Conservation (phyloP, 768 basidiomycete species). For the Glaciozyma antarctica region DNA sequence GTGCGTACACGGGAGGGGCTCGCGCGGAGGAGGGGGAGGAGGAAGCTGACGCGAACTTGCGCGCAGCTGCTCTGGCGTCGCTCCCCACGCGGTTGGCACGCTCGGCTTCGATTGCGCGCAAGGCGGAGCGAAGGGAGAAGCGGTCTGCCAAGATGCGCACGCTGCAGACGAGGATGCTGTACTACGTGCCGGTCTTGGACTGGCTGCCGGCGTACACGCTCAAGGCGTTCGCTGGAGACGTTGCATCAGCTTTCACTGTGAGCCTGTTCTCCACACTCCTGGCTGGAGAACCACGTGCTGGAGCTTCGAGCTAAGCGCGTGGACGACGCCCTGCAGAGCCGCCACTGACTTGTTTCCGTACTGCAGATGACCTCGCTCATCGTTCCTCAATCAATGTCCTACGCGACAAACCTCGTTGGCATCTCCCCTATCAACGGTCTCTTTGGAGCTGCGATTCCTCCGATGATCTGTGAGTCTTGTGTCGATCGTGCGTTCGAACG, state of each 20-base stretch:
- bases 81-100: neutral
- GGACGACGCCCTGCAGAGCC: neutral
- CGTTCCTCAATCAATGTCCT: conserved; percentile 34
- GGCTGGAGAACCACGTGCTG: too few species aligned
- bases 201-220: conserved; percentile 32
- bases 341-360: neutral
- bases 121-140: neutral
- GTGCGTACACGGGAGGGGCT: too few species aligned
- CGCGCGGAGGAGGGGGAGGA: too few species aligned
- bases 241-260: conserved; percentile 30
- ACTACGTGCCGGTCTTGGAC: neutral
- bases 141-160: neutral
- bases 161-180: neutral
- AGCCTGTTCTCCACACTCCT: neutral
- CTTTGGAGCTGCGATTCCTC: conserved; percentile 32
- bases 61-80: too few species aligned
- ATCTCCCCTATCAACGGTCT: conserved; percentile 33
- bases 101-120: neutral
- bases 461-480: conserved; percentile 25
- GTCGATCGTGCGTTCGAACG: neutral
- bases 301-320: neutral
- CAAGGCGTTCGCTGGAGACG: conserved; percentile 23
- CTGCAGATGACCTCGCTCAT: conserved; percentile 29
- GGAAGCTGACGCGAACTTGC: too few species aligned
- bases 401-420: conserved; percentile 31